Base-by-base conservation (phyloP, 225 moss, liverwort and hornwort genomes). In the Bryum argenteum region DNA sequence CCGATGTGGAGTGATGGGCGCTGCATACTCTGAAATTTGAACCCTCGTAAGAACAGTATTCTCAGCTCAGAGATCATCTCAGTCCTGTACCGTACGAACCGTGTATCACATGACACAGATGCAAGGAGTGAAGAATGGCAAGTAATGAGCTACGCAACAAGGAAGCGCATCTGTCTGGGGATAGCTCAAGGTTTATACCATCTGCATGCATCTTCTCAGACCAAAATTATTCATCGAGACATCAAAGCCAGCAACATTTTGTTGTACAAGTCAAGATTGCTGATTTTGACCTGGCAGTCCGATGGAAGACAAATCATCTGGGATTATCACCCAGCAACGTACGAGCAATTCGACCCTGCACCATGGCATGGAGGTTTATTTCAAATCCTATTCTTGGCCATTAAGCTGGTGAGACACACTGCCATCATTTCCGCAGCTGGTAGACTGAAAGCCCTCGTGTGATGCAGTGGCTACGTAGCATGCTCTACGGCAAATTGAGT, bases 231-330 rank as follows among this genome's bases (percentile, higher is more conserved):
- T 20, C 81, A 82, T 53, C 67, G 81, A 6, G 81, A 81, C 20
- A 81, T 81, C 5, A 81, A 81, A 65, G 67, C 70, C 3, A 74
- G 65, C 33, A 82, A 83, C 19, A 76, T 83, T 58, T 47, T 83
- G 21, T 20, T 83, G 44, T 79, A 83, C 17, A 76, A 58, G 44
- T 70, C 61, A 76, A 76, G 47, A 76, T 76, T 21, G 76, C 76
- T 17, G 83, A 83, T 52, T 83, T 83, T 54, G 83, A 75, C 12
- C 53, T 83, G 33, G 83, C 83, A 45, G 78, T 33, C 74, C 75
- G 16, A 70, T 72, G 2, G 1, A 19, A 11, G 79, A 58, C 7
- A 72, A 16, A 44, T 10, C 10, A 10, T 10, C 11, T 65, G 48
- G 69, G 14, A 78, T 72, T 41, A 37, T 78, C 58, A 78, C 72